Evolutionary conservation across 1,139 yeast species (phyloP).

Genomic region (Trichomonascaceae sp.): DNA sequence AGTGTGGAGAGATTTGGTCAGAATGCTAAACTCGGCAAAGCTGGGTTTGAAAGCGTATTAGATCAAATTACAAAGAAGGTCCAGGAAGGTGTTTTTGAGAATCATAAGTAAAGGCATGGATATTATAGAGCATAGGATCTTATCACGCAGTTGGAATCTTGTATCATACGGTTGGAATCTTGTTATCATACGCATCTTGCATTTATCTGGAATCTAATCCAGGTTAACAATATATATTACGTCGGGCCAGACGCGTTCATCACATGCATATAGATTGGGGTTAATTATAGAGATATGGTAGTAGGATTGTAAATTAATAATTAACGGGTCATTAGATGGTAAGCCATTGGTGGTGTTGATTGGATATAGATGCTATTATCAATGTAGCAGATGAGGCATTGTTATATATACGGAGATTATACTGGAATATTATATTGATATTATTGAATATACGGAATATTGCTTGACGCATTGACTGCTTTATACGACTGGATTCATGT

Average conservation of each 20-base stretch:
- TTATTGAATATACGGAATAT: no score
- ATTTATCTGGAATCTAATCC: neutral
- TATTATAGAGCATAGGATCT: no score
- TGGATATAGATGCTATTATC: no score
- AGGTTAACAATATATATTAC: neutral
- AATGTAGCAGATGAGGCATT: no score
- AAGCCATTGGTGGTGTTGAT: no score
- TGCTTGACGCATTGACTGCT: no score
- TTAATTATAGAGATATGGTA: neutral
- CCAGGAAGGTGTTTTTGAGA: slow-evolving; percentile 30
- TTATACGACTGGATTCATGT: no score
- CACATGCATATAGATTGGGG: neutral
- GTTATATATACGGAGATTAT: no score
- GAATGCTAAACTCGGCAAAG: slow-evolving; percentile 74
- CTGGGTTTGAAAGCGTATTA: slow-evolving; percentile 79
- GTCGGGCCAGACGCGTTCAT: neutral
- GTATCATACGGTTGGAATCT: no score
- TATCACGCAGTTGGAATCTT: neutral
- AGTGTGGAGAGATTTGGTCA: slow-evolving; percentile 81
- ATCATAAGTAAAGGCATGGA: slow-evolving; percentile 9
- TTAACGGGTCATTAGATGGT: neutral
- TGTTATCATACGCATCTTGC: neutral
- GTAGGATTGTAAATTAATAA: neutral
- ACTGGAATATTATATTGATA: no score
- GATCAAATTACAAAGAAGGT: slow-evolving; percentile 43